phyloP scores from a whole-genome alignment of 2,329 filamentous ascomycete genomes.

The Chaetomium sp. region DNA sequence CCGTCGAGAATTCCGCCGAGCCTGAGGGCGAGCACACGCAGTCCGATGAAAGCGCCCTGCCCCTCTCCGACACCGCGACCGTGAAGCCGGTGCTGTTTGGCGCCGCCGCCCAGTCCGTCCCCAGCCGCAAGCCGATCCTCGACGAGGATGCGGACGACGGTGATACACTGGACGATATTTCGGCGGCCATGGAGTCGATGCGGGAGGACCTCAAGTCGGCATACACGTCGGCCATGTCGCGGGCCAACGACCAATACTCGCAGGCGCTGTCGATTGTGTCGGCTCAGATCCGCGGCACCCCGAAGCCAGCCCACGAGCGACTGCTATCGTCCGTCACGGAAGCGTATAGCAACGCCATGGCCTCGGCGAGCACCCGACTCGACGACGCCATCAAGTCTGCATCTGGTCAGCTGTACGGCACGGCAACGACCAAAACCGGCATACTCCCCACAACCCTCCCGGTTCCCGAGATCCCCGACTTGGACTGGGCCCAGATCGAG shows the following conservation, averaged over 20 bases:
- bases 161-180: slow-evolving; percentile 45
- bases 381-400: slow-evolving; percentile 58
- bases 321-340: slow-evolving; percentile 69
- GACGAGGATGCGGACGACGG: slow-evolving; percentile 52
- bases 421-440: slow-evolving; percentile 48
- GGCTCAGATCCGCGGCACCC: slow-evolving; percentile 66
- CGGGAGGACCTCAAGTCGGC: slow-evolving; percentile 43
- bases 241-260: slow-evolving; percentile 68
- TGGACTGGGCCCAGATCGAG: slow-evolving; percentile 54
- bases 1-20: slow-evolving; percentile 24
- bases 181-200: slow-evolving; percentile 42
- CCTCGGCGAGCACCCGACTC: slow-evolving; percentile 62
- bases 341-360: slow-evolving; percentile 67
- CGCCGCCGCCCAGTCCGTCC: slow-evolving; percentile 53
- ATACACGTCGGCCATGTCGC: slow-evolving; percentile 66
- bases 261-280: slow-evolving; percentile 69
- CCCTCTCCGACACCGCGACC: slow-evolving; percentile 35
- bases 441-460: slow-evolving; percentile 38
- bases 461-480: slow-evolving; percentile 38
- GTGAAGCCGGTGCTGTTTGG: slow-evolving; percentile 55
- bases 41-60: background rate
- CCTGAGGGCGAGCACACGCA: background rate
- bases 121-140: slow-evolving; percentile 52
- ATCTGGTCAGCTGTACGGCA: slow-evolving; percentile 53
- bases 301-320: slow-evolving; percentile 69